Evolutionary conservation across 2,329 filamentous ascomycete species (phyloP).

Genomic region (Cladophialophora yegresii): DNA sequence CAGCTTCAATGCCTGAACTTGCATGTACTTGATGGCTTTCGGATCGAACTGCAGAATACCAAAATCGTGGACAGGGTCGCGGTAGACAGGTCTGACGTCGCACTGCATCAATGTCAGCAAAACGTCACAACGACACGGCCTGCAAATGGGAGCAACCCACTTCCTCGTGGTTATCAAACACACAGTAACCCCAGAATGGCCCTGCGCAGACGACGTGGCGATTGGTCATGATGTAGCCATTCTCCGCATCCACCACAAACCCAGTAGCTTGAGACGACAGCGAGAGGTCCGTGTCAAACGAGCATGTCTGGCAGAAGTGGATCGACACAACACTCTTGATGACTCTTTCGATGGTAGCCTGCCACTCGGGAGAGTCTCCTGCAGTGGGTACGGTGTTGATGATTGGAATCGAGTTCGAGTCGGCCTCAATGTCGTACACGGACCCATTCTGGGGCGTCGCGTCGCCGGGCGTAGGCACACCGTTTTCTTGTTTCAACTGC

Average conservation of each 20-base stretch:
- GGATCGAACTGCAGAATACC: conserved; percentile 96
- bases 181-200: conserved; percentile 96
- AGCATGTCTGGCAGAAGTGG: conserved; percentile 95
- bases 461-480: conserved; percentile 45
- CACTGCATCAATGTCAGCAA: conserved; percentile 56
- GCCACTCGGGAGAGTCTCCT: conserved; percentile 80
- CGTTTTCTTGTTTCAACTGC: conserved; percentile 55
- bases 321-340: conserved; percentile 98
- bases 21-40: conserved; percentile 96
- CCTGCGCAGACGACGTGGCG: conserved; percentile 92
- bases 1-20: conserved; percentile 74
- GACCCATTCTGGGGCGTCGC: conserved; percentile 48
- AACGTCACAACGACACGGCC: conserved; percentile 9
- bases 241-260: conserved; percentile 93
- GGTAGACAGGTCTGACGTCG: conserved; percentile 94
- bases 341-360: conserved; percentile 89
- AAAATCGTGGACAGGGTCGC: conserved; percentile 97
- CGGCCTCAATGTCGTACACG: conserved; percentile 49
- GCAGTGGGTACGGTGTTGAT: conserved; percentile 53
- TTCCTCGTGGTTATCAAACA: conserved; percentile 97
- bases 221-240: conserved; percentile 85
- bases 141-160: conserved; percentile 42
- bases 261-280: conserved; percentile 94
- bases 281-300: conserved; percentile 95
- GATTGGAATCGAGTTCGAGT: conserved; percentile 50